Base-by-base conservation (phyloP, 192 early-diverging fungal species). In the Coemansia sp. region DNA sequence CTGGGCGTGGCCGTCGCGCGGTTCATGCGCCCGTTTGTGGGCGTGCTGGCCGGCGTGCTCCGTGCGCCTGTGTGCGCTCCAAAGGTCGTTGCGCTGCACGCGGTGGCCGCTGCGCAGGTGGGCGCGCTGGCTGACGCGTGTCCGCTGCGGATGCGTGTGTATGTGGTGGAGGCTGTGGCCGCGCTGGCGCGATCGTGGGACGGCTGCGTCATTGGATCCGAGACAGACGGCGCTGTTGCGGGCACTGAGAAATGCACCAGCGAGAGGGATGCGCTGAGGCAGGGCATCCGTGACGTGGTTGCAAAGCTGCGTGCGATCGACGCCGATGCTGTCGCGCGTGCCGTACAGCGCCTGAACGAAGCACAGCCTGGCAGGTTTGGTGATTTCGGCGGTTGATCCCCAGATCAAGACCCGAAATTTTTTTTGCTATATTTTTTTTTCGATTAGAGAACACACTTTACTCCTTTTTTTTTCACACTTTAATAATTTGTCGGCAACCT, bases 111-210 rank as follows among this genome's bases (percentile, higher is more conserved):
- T 11, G 57, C 38, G 25, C 74, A 77, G 28, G 16, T 71, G 5
- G 8, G 8, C 19, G 68, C 53, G 7, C 40, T 77, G 31, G 49
- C 58, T 0, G 46, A 44, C 14, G 58, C 65, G 3, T 77, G 74
- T 27, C 49, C 49, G 1, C 58, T 31, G 48, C 61, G 74, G n/a
- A 47, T 71, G 16, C 42, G 35, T 27, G 40, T 42, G 23, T 71
- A 77, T 49, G 46, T 25, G 10, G 29, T 25, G 6, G 69, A 71
- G 3, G 58, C 67, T 14, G 40, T 71, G 10, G 74, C 64, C 2
- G 74, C 67, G n/a, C 25, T 77, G 55, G 74, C 74, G 11, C 48
- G 49, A 8, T 65, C 73, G 11, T 77, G 73, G 73, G 48, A 18
- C 11, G 27, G 48, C 27, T 23, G 25, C 1, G 48, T 2, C 19